Evolutionary conservation across 768 basidiomycete species (phyloP).

Genomic region (Tylopilus sp.): DNA sequence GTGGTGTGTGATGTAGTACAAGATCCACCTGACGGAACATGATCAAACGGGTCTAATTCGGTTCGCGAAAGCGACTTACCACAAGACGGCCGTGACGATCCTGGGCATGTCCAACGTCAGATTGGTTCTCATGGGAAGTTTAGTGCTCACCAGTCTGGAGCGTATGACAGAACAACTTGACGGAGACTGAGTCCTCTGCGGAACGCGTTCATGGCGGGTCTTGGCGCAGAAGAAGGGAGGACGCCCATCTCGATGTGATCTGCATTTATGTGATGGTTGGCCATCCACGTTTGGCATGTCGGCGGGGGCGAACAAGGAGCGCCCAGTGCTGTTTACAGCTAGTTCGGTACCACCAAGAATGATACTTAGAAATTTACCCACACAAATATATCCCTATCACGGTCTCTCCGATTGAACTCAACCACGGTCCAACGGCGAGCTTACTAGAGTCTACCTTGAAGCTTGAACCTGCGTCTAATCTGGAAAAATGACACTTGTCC

Average conservation of each 20-base stretch:
- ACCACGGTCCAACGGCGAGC: too few relatives aligned
- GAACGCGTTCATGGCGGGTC: conserved; percentile 9
- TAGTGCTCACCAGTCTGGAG: conserved; percentile 65
- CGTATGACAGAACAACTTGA: conserved; percentile 46
- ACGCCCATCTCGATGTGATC: neutral
- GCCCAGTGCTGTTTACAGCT: neutral
- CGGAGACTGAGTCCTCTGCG: conserved; percentile 16
- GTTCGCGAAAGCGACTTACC: conserved; percentile 42
- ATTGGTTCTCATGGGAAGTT: neutral
- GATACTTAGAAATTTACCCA: too few relatives aligned
- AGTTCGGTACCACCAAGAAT: too few relatives aligned
- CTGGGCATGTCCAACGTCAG: conserved; percentile 33
- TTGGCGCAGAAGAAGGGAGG: neutral
- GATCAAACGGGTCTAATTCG: neutral
- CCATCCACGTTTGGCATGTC: neutral
- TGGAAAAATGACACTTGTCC: too few relatives aligned
- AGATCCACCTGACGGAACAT: conserved; percentile 44
- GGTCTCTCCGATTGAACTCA: too few relatives aligned
- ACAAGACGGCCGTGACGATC: conserved; percentile 59
- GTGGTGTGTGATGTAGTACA: conserved; percentile 51
- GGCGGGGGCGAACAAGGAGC: neutral
- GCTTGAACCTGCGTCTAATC: too few relatives aligned
- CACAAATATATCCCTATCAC: too few relatives aligned
- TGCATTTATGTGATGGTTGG: neutral
- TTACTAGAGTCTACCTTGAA: too few relatives aligned